Evolutionary conservation across 345 rosid species (phyloP), one percentile per base, ranked within the genome.

Genomic region (Euphorbia pulcherrima): DNA sequence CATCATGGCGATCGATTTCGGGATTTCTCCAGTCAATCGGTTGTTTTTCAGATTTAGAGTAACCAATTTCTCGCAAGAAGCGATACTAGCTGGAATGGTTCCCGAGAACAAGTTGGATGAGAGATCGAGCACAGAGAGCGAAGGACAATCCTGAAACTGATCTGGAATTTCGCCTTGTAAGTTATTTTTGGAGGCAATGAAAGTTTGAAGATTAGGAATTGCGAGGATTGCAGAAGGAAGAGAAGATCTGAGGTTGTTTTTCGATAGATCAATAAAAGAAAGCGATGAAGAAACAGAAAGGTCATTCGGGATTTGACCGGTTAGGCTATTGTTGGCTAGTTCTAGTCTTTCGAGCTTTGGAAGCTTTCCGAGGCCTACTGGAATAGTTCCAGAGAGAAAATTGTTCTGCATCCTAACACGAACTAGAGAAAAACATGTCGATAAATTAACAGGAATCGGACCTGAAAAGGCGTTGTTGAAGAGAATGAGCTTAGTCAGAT

Each of bases 321-420:
- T 78, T 71, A 93, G 92, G 51, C 76, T 83, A 62, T 93, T 93
- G 27, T 85, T 87, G 1, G 90, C 97, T 67, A 90, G 55, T 64
- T 93, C 97, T 53, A 93, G 81, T 64, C 98, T 84, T 26, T 89
- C 84, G 63, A 93, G 96, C 80, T 82, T 87, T 72, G 60, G 84
- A 50, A 93, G 92, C 78, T 81, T 89, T 54, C 96, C 97, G 14
- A 93, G 74, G 5, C 98, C 98, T 17, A 81, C 76, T 8, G 98
- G 97, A 74, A 93, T 83, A 17, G 87, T 70, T 17, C 97, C 91
- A 17, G 87, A 82, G 12, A 90, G 77, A 16, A 74, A 74, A 79
- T 93, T 93, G 75, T 93, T 87, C 65, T 90, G 98, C 87, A 86
- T 77, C 37, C 98, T 81, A 21, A 89, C 90, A 27, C 96, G 97